Base-by-base conservation (phyloP, 177 flowering plant genomes). In the Tripterygium wilfordii region DNA sequence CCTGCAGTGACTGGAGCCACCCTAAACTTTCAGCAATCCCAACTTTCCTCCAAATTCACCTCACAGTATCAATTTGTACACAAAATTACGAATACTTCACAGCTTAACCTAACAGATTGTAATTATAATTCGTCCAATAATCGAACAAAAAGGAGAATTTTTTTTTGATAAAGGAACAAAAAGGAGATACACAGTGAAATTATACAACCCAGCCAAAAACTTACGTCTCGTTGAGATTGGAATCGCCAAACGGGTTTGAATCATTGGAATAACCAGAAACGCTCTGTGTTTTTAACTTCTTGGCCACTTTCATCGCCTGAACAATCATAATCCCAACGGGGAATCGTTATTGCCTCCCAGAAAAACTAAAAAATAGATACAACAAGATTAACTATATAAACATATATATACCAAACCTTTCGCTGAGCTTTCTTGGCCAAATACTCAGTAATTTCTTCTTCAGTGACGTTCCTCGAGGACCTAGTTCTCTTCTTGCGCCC, bases 201-300 rank as follows among this genome's bases (percentile, higher is more conserved):
- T 21, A 2, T 1, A 8, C 7, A 48, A 42, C 35, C 8, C 26
- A 22, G 28, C 4, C 2, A 31, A 46, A 29, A 2, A 62, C 85
- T 68, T 53, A 88, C 95, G 65, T 84, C 42, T 89, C 97, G 36
- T 78, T 85, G 28, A 94, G 83, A 52, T 83, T 94, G 22, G 95
- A 62, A 66, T 89, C 97, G 2, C 96, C 96, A 68, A 94, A 94
- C 0, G 99, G 97, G 64, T 94, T 87, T 1, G 99, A 80, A 46
- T 90, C 99, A 42, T 94, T 94, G 0, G 96, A 76, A 56, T 89
- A 89, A 24, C 96, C 97, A 3, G 96, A 81, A 4, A 87, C 90
- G 0, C n/a, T n/a, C n/a, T n/a, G n/a, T n/a, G 83, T 19, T 64
- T 85, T 89, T 60, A 89, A 36, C 40, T 83, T 89, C 77, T 89